Conservation (phyloP, 2,329 filamentous ascomycete genomes). For the Cytospora piceae region DNA sequence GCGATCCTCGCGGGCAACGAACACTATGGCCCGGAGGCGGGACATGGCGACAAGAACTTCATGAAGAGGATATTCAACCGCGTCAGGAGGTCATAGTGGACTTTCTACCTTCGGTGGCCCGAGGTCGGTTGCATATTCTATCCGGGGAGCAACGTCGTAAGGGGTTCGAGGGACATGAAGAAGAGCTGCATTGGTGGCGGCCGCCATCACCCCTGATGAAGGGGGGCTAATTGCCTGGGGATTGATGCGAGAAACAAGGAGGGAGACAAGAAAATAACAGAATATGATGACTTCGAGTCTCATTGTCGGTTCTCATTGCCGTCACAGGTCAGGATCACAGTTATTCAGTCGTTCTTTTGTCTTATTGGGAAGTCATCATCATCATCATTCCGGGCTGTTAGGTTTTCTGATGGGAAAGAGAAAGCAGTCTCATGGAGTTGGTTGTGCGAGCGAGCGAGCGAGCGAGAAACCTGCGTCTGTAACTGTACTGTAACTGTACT, state of each 20-base stretch:
- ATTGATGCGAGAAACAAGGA: background rate
- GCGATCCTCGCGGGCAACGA: constrained; percentile 58
- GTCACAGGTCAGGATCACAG: background rate
- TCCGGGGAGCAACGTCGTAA: background rate
- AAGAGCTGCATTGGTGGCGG: background rate
- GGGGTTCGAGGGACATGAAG: background rate
- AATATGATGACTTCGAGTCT: background rate
- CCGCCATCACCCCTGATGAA: background rate
- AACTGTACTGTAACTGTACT: constrained; percentile 3
- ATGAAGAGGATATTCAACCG: constrained; percentile 69
- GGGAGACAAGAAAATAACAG: background rate
- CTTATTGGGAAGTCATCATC: background rate
- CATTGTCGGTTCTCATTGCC: background rate
- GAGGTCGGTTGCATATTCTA: constrained; percentile 8
- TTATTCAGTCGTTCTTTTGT: constrained; percentile 10
- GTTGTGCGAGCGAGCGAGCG: background rate
- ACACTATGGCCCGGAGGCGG: constrained; percentile 48
- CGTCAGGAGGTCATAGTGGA: constrained; percentile 50
- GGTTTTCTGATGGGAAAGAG: constrained; percentile 11
- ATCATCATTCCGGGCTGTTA: constrained; percentile 12
- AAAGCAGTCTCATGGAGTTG: constrained; percentile 1
- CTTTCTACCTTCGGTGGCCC: constrained; percentile 23
- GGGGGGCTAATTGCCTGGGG: no score
- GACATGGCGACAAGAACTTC: constrained; percentile 54
- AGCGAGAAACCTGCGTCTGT: background rate